Base-by-base conservation (phyloP, 2,329 filamentous ascomycete species). In the Venturia oleaginea region DNA sequence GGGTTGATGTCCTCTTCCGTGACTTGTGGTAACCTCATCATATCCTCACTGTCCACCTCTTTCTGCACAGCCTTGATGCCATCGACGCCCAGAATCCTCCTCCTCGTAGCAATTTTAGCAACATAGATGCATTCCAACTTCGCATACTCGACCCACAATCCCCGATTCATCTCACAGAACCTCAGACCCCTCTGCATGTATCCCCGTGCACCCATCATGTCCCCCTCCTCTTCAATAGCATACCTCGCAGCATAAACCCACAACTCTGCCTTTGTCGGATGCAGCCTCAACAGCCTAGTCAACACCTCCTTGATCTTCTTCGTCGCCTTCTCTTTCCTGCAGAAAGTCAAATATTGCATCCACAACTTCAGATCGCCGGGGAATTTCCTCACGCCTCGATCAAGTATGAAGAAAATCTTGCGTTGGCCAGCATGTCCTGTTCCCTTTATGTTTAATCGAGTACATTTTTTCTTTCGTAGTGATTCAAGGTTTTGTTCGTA, bases 91-190 rank as follows among this genome's bases (percentile, higher is more conserved):
- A 90, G 73, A 64, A 90, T 84, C 69, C 82, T 82, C 75, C 87
- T 86, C 73, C 91, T 85, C 66, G 85, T 85, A 65, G 90, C 86
- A 71, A 97, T 86, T 77, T 90, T 92, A 62, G 84, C 86, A 64
- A 97, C 81, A 81, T 96, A 97, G 67, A 94, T 88, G 86, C 96
- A 91, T 80, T 99, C 94, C 71, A 93, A 83, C 72, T 90, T 88
- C 10, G 90, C 89, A 73, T 97, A 97, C 76, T 96, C 91, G 40
- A 96, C 73, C 92, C 93, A 99, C 62, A 99, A 75, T 22, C 81
- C 80, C 67, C 81, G 85, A 59, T 89, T 87, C 60, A 80, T 84
- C 62, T 87, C 91, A 78, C 92, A 97, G 76, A 99, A 97, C 51
- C 94, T 83, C 72, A 96, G 84, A 0, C 92, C 94, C 67, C 93